A percentile compares a stretch with the other conserved stretches of the same genome.
Evolutionary conservation across 192 early-diverging fungal species (phyloP).

Genomic region (Backusella sp.): DNA sequence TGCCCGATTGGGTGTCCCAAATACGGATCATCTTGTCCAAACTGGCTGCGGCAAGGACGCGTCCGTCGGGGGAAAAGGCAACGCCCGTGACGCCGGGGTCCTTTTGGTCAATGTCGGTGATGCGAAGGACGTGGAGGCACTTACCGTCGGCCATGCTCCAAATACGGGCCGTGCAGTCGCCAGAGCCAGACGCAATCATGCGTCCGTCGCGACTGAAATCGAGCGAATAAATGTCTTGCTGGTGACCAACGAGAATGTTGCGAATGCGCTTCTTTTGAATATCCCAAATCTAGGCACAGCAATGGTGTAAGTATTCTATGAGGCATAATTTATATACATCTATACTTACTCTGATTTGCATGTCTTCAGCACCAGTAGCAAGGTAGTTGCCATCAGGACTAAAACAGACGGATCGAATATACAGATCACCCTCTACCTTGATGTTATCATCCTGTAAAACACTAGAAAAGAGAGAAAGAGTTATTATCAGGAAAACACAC

Average conservation of each 20-base stretch:
- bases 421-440: conserved; percentile 80
- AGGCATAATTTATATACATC: not conserved
- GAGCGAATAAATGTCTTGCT: conserved; percentile 95
- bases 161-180: conserved; percentile 80
- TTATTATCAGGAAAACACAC: too few relatives aligned
- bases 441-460: conserved; percentile 73
- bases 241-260: conserved; percentile 79
- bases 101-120: conserved; percentile 77
- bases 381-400: conserved; percentile 86
- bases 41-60: conserved; percentile 84
- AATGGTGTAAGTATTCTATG: not conserved
- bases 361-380: conserved; percentile 96
- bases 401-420: conserved; percentile 95
- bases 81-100: conserved; percentile 96
- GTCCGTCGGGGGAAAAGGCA: conserved; percentile 87
- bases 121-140: conserved; percentile 68
- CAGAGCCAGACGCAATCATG: conserved; percentile 86
- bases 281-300: conserved; percentile 59
- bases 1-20: conserved; percentile 83
- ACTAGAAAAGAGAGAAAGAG: conserved; percentile 31
- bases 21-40: conserved; percentile 92
- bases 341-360: conserved; percentile 72
- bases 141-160: conserved; percentile 85
- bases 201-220: conserved; percentile 92
- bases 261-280: conserved; percentile 60